These are phyloP conservation scores for Cercospora zeina DNA, from an alignment of 2,329 filamentous ascomycete genomes.

Conservation along the genomic window DNA sequence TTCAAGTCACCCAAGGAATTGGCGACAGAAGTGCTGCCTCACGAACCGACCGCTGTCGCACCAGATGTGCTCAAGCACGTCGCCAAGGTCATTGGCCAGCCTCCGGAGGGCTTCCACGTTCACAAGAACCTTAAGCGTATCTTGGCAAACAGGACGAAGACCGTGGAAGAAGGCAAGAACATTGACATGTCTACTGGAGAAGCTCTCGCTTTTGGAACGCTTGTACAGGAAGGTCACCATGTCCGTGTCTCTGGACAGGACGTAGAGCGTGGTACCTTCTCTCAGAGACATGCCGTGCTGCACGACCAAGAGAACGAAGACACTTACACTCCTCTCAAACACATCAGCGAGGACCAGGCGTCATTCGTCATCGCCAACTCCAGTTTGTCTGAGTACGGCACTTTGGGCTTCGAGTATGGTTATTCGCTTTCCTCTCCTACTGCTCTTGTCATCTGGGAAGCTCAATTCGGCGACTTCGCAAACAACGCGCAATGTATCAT, in stretches of 20 bases:
- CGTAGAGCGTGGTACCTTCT: slow-evolving; percentile 99
- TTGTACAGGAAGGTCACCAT: slow-evolving; percentile 91
- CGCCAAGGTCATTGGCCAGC: slow-evolving; percentile 72
- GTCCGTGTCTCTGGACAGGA: slow-evolving; percentile 98
- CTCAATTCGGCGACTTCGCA: slow-evolving; percentile 98
- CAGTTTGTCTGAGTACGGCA: slow-evolving; percentile 72
- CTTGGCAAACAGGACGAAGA: slow-evolving; percentile 83
- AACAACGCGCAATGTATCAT: slow-evolving; percentile 99
- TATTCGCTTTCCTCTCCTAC: slow-evolving; percentile 97
- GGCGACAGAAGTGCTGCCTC: slow-evolving; percentile 87
- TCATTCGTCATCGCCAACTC: slow-evolving; percentile 98
- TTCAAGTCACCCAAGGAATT: slow-evolving; percentile 99
- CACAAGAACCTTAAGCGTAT: slow-evolving; percentile 99
- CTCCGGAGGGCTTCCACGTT: slow-evolving; percentile 81
- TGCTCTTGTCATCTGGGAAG: slow-evolving; percentile 98
- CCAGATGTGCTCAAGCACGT: slow-evolving; percentile 74
- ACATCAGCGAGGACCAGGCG: slow-evolving; percentile 86
- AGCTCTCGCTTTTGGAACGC: slow-evolving; percentile 87
- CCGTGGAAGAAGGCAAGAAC: slow-evolving; percentile 84
- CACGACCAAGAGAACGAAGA: slow-evolving; percentile 95
- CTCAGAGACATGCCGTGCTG: slow-evolving; percentile 93
- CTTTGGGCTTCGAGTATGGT: slow-evolving; percentile 95
- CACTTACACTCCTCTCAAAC: slow-evolving; percentile 88
- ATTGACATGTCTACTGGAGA: slow-evolving; percentile 98
- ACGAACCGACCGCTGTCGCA: slow-evolving; percentile 82